A percentile compares a stretch with the other conserved stretches of the same genome.
These are phyloP conservation scores for Zancudomyces culisetae DNA, from an alignment of 371 early-diverging fungal species.

Conservation along the genomic window DNA sequence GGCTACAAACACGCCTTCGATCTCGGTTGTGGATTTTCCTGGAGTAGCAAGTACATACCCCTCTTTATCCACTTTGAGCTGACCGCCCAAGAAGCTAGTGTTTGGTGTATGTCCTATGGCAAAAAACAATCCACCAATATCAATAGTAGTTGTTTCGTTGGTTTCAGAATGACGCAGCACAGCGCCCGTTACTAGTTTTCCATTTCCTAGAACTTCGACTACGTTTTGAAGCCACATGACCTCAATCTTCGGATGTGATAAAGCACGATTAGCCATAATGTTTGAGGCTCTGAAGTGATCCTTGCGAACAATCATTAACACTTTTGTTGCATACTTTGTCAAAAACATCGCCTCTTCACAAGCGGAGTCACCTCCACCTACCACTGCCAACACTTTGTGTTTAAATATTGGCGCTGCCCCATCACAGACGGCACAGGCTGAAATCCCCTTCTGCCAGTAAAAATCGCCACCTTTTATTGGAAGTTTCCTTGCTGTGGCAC, in stretches of 20 bases:
- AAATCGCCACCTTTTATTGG: constrained; percentile 52
- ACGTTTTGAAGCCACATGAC: constrained; percentile 81
- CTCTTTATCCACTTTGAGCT: constrained; percentile 57
- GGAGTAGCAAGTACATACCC: constrained; percentile 80
- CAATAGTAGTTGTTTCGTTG: constrained; percentile 38
- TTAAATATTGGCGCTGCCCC: constrained; percentile 93
- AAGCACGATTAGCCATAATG: constrained; percentile 82
- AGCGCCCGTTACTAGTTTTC: constrained; percentile 30
- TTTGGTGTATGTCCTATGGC: constrained; percentile 97
- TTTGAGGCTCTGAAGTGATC: constrained; percentile 90
- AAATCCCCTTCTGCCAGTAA: constrained; percentile 93
- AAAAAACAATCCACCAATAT: constrained; percentile 89
- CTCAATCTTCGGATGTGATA: constrained; percentile 72
- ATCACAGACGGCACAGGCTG: constrained; percentile 99
- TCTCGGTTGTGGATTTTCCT: constrained; percentile 60
- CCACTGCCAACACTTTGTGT: constrained; percentile 79
- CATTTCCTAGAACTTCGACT: constrained; percentile 68
- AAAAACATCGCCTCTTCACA: constrained; percentile 96
- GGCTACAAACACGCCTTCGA: constrained; percentile 89
- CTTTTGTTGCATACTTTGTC: constrained; percentile 79
- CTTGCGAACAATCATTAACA: constrained; percentile 88
- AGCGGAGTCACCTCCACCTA: constrained; percentile 99
- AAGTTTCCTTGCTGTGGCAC: constrained; percentile 95
- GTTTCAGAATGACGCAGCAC: constrained; percentile 28
- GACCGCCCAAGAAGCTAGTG: constrained; percentile 50